These are phyloP conservation scores for Rhododendron henanense DNA, from an alignment of 148 eudicot species.

Conservation along the genomic window DNA sequence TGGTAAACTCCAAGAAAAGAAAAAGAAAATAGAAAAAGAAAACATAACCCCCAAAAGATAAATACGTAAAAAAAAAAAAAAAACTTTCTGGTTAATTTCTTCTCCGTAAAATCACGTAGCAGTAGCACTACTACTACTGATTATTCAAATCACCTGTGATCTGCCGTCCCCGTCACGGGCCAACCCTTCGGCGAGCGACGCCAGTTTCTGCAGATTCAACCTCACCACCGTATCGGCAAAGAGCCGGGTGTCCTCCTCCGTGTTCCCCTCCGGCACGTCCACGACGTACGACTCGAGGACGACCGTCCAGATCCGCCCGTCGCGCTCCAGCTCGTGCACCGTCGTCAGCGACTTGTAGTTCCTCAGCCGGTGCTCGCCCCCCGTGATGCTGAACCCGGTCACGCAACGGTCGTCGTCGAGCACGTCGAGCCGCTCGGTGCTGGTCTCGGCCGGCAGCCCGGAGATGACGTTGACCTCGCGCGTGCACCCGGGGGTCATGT, in stretches of 20 bases:
- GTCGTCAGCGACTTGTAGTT: conserved; percentile 24
- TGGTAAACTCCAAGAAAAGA: background rate
- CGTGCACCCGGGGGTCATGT: conserved; percentile 13
- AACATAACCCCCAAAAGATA: background rate
- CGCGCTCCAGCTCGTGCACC: conserved; percentile 22
- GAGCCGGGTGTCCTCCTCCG: conserved; percentile 37
- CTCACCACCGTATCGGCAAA: conserved; percentile 40
- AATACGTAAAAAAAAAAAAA: too few relatives aligned
- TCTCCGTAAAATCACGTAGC: background rate
- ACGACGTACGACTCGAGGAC: conserved; percentile 38
- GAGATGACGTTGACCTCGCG: conserved; percentile 27
- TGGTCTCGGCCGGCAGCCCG: conserved; percentile 25
- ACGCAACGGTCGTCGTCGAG: conserved; percentile 26
- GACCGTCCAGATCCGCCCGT: conserved; percentile 22
- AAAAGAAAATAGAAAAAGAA: too few relatives aligned
- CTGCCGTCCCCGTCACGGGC: conserved; percentile 12
- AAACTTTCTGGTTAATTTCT: background rate
- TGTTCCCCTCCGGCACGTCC: conserved; percentile 39
- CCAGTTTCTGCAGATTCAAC: conserved; percentile 33
- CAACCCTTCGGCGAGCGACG: conserved; percentile 21
- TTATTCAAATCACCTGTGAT: conserved; percentile 12
- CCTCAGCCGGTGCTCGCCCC: conserved; percentile 26
- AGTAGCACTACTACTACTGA: background rate
- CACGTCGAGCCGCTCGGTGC: conserved; percentile 27
- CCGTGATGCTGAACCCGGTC: conserved; percentile 22